Conservation (phyloP, 495 filamentous ascomycete genomes). For the Sabuloglossum arenarium region DNA sequence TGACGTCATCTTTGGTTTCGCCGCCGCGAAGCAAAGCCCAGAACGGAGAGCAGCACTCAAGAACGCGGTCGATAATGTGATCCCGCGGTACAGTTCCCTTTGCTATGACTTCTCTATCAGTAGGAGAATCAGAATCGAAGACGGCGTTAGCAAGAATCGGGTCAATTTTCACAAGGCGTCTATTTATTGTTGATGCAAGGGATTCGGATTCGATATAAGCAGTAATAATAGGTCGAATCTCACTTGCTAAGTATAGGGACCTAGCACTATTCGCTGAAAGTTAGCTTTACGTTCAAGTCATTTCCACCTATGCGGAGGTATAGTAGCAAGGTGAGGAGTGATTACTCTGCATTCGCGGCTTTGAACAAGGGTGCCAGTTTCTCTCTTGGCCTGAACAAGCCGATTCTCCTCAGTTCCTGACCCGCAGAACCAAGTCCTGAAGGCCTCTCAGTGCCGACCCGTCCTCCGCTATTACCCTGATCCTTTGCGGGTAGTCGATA, state of each 20-base stretch:
- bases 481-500: constrained; percentile 38
- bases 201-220: constrained; percentile 28
- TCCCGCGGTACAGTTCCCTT: constrained; percentile 41
- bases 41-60: constrained; percentile 29
- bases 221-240: constrained; percentile 31
- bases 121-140: constrained; percentile 24
- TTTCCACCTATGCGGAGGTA: constrained; percentile 8
- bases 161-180: constrained; percentile 40
- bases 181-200: constrained; percentile 31
- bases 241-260: constrained; percentile 24
- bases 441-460: constrained; percentile 17
- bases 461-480: constrained; percentile 10
- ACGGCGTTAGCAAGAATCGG: constrained; percentile 41
- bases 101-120: constrained; percentile 35
- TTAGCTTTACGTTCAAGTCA: background rate
- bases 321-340: constrained; percentile 1
- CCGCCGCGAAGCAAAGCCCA: constrained; percentile 35
- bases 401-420: constrained; percentile 33
- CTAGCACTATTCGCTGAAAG: constrained; percentile 5
- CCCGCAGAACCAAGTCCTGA: constrained; percentile 29
- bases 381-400: constrained; percentile 31
- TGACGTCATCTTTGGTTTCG: constrained; percentile 27
- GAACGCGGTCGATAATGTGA: constrained; percentile 35
- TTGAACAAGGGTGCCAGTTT: constrained; percentile 36
- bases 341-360: constrained; percentile 19